These are phyloP conservation scores for Boletus vermiculosoides DNA, from an alignment of 768 basidiomycete species.

Conservation along the genomic window DNA sequence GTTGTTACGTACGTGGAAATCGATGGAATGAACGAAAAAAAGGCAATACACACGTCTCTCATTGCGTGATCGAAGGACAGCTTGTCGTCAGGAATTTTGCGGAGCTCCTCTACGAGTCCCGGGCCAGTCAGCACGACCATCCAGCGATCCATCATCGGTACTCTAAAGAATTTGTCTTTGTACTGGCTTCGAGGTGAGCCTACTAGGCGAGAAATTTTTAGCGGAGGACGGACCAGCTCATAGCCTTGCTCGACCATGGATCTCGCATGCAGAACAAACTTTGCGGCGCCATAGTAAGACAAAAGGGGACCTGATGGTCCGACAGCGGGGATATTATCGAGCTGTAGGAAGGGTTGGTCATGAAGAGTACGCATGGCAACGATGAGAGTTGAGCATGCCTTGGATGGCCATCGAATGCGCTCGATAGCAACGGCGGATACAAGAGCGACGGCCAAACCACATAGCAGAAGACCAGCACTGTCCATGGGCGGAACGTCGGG, in stretches of 20 bases:
- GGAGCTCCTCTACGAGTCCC: conserved; percentile 48
- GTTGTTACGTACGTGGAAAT: conserved; percentile 22
- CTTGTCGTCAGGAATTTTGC: conserved; percentile 46
- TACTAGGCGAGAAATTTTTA: background rate
- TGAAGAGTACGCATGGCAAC: background rate
- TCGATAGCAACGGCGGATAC: conserved; percentile 14
- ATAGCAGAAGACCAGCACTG: conserved; percentile 22
- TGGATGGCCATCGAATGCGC: conserved; percentile 25
- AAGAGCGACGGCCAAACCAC: conserved; percentile 19
- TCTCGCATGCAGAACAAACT: conserved; percentile 32
- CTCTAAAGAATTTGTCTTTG: conserved; percentile 41
- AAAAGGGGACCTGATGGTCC: conserved; percentile 35
- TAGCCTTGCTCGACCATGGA: conserved; percentile 39
- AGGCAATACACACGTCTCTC: conserved; percentile 34
- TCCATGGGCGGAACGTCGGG: conserved; percentile 28
- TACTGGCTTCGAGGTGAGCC: conserved; percentile 25
- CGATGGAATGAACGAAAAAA: conserved; percentile 4
- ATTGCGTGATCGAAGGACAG: conserved; percentile 43
- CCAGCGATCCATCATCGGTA: conserved; percentile 46
- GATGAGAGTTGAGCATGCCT: conserved; percentile 16
- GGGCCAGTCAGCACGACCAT: conserved; percentile 42
- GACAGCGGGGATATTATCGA: conserved; percentile 35
- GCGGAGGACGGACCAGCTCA: conserved; percentile 26
- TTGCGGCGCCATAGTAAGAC: conserved; percentile 33
- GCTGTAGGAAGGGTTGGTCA: conserved; percentile 18